Conservation (phyloP, 345 rosid species). For the Eucalyptus erythrocorys region DNA sequence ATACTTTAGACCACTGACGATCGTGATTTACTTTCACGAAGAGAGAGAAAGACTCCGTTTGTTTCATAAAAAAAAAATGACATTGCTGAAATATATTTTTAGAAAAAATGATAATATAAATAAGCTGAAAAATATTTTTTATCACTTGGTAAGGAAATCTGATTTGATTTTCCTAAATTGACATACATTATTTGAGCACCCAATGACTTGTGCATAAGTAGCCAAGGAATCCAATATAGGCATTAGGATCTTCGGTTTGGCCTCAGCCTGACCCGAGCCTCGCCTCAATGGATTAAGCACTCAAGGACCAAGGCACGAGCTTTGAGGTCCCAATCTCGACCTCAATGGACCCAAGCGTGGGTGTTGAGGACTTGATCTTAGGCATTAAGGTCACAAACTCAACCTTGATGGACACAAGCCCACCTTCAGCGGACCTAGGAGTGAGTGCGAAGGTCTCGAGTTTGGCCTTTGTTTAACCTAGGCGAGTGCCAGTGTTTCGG, state of each 20-base stretch:
- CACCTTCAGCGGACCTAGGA: background rate
- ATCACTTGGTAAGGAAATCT: no score
- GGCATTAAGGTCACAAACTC: accelerated
- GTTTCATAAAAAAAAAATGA: background rate
- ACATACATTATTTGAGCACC: background rate
- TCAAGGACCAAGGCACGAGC: background rate
- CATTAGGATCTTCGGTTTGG: background rate
- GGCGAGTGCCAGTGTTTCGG: accelerated
- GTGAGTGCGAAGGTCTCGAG: accelerated
- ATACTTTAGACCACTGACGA: accelerated
- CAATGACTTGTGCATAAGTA: background rate
- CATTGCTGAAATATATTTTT: background rate
- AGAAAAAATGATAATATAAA: no score
- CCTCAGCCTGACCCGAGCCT: accelerated
- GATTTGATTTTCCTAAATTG: no score
- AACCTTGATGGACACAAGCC: background rate
- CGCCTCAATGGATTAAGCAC: background rate
- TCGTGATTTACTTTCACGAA: background rate
- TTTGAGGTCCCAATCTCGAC: background rate
- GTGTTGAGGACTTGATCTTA: background rate
- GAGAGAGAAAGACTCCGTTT: background rate
- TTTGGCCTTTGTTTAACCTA: background rate
- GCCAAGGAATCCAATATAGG: background rate
- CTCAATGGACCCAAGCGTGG: no score
- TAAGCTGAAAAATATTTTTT: no score